Base-by-base conservation (phyloP, 2,329 filamentous ascomycete species). In the Fusarium globosum region DNA sequence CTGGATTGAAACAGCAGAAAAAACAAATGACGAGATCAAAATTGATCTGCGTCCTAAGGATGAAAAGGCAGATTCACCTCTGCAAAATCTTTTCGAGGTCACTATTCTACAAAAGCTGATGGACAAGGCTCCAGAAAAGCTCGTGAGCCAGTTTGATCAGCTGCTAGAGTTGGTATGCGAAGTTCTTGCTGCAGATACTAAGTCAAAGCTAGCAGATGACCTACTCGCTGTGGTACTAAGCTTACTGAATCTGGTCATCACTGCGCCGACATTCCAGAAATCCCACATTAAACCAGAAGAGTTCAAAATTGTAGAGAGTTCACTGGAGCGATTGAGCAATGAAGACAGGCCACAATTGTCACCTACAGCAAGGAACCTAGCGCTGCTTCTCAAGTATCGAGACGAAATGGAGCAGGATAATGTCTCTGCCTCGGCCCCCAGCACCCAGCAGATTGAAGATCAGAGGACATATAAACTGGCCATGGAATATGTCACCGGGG, bases 101-200 rank as follows among this genome's bases (percentile, higher is more conserved):
- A 90, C 90, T 55, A 81, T 93, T 2, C 84, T 94, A 13, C 90
- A 93, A 76, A 87, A 86, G 39, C 86, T 94, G 81, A 89, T 94
- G 80, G 87, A 89, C 30, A 86, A 84, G 51, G 87, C 91, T 51
- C 87, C 90, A 2, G 88, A 91, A 28, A 90, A 89, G 69, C 85
- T 94, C 18, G 87, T 92, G 36, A 87, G 86, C 38, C 88, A 90
- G 64, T 91, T 92, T 5, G 87, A 87, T 48, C 90, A 93, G 73
- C 85, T 93, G 12, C 82, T 94, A 4, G 87, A 90, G 51, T 85
- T 95, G 4, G 87, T 92, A 55, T 85, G 85, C 57, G 87, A 92
- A 62, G 85, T 94, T 1, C 79, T 94, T 3, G 80, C 82, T 10
- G 84, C 85, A 21, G 84, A 86, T 38, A 80, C 84, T 12, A 81